Evolutionary conservation across 257 asterid genomes (phyloP).

Genomic region (Jacaranda copaia): DNA sequence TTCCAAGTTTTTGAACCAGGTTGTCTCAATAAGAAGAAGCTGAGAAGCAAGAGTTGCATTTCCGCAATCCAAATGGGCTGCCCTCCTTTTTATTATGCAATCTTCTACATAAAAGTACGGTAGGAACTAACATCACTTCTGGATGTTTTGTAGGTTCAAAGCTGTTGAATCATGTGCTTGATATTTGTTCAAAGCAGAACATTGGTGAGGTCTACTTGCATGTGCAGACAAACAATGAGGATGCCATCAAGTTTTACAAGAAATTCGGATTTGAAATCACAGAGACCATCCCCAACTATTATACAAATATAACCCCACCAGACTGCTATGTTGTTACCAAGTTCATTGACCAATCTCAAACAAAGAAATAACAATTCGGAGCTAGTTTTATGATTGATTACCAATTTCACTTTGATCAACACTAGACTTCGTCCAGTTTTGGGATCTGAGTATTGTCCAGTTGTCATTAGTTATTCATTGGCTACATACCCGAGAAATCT

Average conservation of each 20-base stretch:
- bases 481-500: background rate
- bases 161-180: constrained; percentile 84
- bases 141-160: constrained; percentile 62
- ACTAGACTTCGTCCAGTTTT: constrained; percentile 36
- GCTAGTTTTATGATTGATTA: constrained; percentile 8
- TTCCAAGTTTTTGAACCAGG: no score
- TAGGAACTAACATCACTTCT: constrained; percentile 10
- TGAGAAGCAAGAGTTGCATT: background rate
- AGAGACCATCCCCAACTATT: constrained; percentile 84
- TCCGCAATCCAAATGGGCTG: background rate
- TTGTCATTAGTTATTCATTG: constrained; percentile 25
- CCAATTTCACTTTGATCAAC: constrained; percentile 18
- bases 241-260: constrained; percentile 92
- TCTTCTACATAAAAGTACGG: background rate
- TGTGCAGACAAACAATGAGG: constrained; percentile 95
- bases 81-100: background rate
- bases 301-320: constrained; percentile 88
- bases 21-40: no score
- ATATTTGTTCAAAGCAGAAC: constrained; percentile 80
- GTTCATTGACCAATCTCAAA: constrained; percentile 53
- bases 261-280: constrained; percentile 92
- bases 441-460: constrained; percentile 36
- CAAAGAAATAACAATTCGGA: constrained; percentile 53
- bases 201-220: constrained; percentile 92
- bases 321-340: constrained; percentile 89